These are phyloP conservation scores for Platanthera zijinensis DNA, from an alignment of 106 monocot genomes.

Conservation along the genomic window DNA sequence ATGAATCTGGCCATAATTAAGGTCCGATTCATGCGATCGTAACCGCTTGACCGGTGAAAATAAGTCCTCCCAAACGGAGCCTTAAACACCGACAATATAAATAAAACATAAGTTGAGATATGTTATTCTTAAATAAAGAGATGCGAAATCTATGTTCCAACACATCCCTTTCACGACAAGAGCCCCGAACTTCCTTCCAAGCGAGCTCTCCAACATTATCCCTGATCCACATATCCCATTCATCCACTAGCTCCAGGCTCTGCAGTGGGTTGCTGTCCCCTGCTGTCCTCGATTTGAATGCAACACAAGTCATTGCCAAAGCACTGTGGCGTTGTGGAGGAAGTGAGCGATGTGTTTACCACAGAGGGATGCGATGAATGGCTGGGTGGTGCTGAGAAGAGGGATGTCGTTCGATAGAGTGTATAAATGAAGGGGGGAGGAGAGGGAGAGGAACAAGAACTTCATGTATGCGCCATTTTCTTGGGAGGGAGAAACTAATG, in stretches of 20 bases:
- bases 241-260: conserved; percentile 54
- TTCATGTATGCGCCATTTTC: background rate
- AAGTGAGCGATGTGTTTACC: conserved; percentile 44
- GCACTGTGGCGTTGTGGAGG: conserved; percentile 27
- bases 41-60: too few relatives aligned
- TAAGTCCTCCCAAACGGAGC: too few relatives aligned
- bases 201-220: conserved; percentile 52
- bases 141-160: too few relatives aligned
- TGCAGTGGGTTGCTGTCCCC: conserved; percentile 23
- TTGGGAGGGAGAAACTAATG: too few relatives aligned
- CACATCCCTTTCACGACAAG: too few relatives aligned
- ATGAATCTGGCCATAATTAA: too few relatives aligned
- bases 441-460: conserved; percentile 1
- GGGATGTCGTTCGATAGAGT: background rate
- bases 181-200: conserved; percentile 31
- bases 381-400: conserved; percentile 16
- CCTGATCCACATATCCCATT: conserved; percentile 62
- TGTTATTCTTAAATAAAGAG: too few relatives aligned
- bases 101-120: too few relatives aligned
- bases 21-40: too few relatives aligned
- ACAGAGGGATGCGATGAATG: conserved; percentile 42
- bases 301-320: conserved; percentile 78
- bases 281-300: conserved; percentile 41
- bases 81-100: too few relatives aligned
- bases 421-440: background rate